Percentiles rank a stretch among this genome's conserved stretches.
phyloP scores from a whole-genome alignment of 495 filamentous ascomycete species.

The Tricharina praecox region DNA sequence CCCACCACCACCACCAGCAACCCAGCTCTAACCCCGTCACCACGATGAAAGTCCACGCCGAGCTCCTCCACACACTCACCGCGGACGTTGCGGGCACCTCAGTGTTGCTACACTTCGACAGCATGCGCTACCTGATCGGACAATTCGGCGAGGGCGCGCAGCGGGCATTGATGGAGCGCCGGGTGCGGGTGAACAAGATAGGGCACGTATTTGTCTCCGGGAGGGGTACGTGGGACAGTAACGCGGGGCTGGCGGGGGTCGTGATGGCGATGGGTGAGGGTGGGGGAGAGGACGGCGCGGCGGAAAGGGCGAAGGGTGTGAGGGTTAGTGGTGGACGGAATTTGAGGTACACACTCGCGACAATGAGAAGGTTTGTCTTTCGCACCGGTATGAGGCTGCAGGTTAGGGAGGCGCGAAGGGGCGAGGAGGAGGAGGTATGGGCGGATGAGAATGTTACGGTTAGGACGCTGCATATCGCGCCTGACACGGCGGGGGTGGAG shows the following conservation, averaged over 20 bases:
- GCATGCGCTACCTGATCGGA: conserved; percentile 71
- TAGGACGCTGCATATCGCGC: conserved; percentile 17
- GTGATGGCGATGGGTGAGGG: conserved; percentile 64
- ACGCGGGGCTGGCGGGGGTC: conserved; percentile 68
- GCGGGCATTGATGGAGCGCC: conserved; percentile 50
- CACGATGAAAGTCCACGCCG: conserved; percentile 52
- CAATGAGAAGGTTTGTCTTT: conserved; percentile 72
- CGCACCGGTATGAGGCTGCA: conserved; percentile 56
- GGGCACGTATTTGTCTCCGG: conserved; percentile 70
- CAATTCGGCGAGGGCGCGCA: conserved; percentile 71
- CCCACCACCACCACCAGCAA: not conserved
- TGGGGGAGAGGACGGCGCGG: conserved; percentile 12
- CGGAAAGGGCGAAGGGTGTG: conserved; percentile 24
- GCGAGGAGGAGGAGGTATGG: conserved; percentile 3
- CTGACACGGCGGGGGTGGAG: not conserved
- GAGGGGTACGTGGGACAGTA: conserved; percentile 49
- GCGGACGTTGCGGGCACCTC: conserved; percentile 72
- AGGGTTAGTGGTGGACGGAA: conserved; percentile 63
- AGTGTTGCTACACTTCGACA: conserved; percentile 58
- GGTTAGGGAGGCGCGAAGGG: conserved; percentile 42
- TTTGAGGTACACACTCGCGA: conserved; percentile 58
- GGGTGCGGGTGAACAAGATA: conserved; percentile 40
- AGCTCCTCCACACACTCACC: conserved; percentile 66
- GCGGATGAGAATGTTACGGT: conserved; percentile 22
- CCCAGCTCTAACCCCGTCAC: too few relatives aligned